Evolutionary conservation across 495 filamentous ascomycete genomes (phyloP), one percentile per base, ranked within the genome.

Genomic region (Trichoderma orchidacearum): DNA sequence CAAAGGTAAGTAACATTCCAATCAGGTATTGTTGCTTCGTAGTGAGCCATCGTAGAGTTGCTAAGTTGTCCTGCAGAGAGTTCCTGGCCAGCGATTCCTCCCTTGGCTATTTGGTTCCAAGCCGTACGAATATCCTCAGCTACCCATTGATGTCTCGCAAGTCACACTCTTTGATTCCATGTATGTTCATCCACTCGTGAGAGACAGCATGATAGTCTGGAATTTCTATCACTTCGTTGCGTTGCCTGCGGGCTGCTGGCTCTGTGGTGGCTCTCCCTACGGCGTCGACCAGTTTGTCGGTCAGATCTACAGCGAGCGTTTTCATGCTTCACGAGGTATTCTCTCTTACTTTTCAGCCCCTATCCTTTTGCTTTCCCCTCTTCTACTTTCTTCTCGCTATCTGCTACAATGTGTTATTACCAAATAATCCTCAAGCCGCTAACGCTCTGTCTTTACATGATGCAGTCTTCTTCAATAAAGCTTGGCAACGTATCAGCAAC

Each of bases 101-200:
- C 35, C 54, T 30, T 56, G 53, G 50, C 57, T 56, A 18, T 59
- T 56, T 35, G 52, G 58, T 36, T 57, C 59, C 41, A 58, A 68
- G 61, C 28, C 27, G 17, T 56, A 55, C 62, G 54, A 34, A 13
- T 27, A 27, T 27, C 54, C 34, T 2, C 25, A 56, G 27, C 35
- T 58, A 3, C 58, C 62, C 60, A 65, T 65, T 27, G 70, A 70
- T 45, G 59, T 61, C 5, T 59, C 60, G 41, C 60, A 64, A 21
- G 61, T 63, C 1, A 66, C 60, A n/a, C 62, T 72, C 9, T 72
- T 72, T 58, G 69, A 72, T 55, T 64, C 66, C 5, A 61, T 66
- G 27, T 72, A 72, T 54, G 60, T 70, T 13, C 68, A 70, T 45
- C 65, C 62, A 13, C 55, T 66, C 6, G 58, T 69, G 6, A 57